Evolutionary conservation across 2,329 filamentous ascomycete species (phyloP).

Genomic region (Fusarium succisae): DNA sequence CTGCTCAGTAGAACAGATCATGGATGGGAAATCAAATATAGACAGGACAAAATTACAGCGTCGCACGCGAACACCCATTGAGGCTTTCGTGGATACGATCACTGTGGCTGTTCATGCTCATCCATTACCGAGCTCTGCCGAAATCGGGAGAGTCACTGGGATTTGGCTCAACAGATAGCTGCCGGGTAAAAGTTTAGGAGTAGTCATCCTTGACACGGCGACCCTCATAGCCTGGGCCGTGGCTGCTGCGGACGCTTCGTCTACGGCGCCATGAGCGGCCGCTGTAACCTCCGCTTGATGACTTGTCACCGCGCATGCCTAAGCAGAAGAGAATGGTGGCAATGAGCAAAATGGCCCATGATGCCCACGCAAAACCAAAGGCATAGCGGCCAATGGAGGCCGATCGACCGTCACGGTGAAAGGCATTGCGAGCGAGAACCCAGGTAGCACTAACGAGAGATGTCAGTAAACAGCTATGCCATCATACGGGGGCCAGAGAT

Average conservation of each 20-base stretch:
- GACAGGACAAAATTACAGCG: constrained; percentile 9
- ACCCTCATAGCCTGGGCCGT: constrained; percentile 50
- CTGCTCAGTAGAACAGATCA: neutral
- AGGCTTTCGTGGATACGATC: neutral
- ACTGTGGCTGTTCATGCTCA: neutral
- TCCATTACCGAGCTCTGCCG: neutral
- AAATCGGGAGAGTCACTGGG: neutral
- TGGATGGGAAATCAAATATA: constrained; percentile 1
- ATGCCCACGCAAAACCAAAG: constrained; percentile 81
- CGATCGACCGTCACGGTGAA: constrained; percentile 62
- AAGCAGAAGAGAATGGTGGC: constrained; percentile 74
- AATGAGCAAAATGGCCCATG: constrained; percentile 72
- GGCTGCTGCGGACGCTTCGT: constrained; percentile 51
- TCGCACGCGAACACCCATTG: neutral
- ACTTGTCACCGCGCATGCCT: constrained; percentile 63
- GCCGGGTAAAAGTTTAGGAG: constrained; percentile 51
- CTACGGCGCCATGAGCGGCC: constrained; percentile 47
- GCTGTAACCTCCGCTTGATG: constrained; percentile 41
- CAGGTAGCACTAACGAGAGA: constrained; percentile 60
- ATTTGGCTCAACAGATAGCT: neutral
- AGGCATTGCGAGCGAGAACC: constrained; percentile 74
- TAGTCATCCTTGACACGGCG: constrained; percentile 77
- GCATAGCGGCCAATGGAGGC: constrained; percentile 73
- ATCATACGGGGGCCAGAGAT: neutral
- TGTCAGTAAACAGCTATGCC: constrained; percentile 12